These are phyloP conservation scores for Cadophora sp. DNA, from an alignment of 2,329 filamentous ascomycete genomes.

Conservation along the genomic window DNA sequence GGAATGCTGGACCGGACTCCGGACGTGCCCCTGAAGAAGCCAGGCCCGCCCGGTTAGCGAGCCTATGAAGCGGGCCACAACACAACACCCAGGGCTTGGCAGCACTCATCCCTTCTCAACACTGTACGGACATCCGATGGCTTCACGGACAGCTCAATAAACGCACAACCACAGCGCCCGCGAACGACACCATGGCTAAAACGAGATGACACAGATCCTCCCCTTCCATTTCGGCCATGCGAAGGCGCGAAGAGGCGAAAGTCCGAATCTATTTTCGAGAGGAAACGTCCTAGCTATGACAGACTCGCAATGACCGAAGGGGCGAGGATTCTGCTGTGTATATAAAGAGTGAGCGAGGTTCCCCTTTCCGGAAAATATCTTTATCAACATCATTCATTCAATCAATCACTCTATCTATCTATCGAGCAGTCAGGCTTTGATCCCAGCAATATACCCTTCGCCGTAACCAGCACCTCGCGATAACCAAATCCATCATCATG, in stretches of 20 bases:
- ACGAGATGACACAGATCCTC: not conserved
- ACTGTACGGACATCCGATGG: conserved; percentile 16
- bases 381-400: not conserved
- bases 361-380: not conserved
- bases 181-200: not conserved
- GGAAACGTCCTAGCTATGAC: not conserved
- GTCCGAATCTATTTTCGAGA: conserved; percentile 17
- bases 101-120: not conserved
- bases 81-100: not conserved
- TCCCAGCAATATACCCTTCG: not conserved
- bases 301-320: not conserved
- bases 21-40: not conserved
- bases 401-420: not conserved
- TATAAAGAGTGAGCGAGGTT: not conserved
- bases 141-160: conserved; percentile 9
- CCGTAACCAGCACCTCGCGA: no score
- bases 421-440: not conserved
- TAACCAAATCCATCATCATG: not conserved
- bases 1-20: conserved; percentile 8
- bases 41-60: not conserved
- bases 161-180: not conserved
- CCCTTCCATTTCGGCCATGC: conserved; percentile 8
- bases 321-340: not conserved
- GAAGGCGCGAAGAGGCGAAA: conserved; percentile 15
- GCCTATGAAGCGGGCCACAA: conserved; percentile 7